Evolutionary conservation across 768 basidiomycete species (phyloP), one percentile per base, ranked within the genome.

Genomic region (Candolleomyces aberdarensis): DNA sequence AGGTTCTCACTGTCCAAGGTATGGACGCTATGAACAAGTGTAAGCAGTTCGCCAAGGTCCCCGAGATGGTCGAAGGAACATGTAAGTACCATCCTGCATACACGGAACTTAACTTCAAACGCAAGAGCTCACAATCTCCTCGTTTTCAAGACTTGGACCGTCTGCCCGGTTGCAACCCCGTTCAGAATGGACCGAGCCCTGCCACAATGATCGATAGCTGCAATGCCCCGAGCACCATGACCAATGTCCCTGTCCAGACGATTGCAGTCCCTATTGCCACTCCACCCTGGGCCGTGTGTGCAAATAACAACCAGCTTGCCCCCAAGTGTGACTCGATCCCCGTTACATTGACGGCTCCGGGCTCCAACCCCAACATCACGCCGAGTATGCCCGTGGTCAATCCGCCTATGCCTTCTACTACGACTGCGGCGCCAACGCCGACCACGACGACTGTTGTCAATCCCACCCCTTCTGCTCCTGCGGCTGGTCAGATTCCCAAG

Each of bases 131-230:
- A 29, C 10, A 51, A 20, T 26, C 50, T 20, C 5, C 39, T 14
- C 20, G 15, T 46, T 50, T 20, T 57, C 5, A 39, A 66, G 65
- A 64, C 51, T 58, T 68, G 44, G 50, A 58, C 9, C 41, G 55
- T 11, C 67, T 68, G 39, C 67, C 67, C 20, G 67, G 67, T 3
- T 68, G 67, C 56, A 68, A 68, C 60, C 67, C 67, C 4, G 56
- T 68, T 44, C 67, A 68, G 56, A 29, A 55, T 26, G 67, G 65
- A 14, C 65, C 67, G 3, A 57, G 41, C 40, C 20, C 61, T 1
- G 67, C 67, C 6, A 65, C 65, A 0, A 20, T 36, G 5, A 60
- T 60, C 47, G 26, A 44, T 26, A 59, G 55, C 11, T 68, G 67
- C 50, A 61, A 60, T 29, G 67, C 67, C 5, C 62, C 62, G 11